A percentile compares a stretch with the other conserved stretches of the same genome.
Evolutionary conservation across 805 yeast species (phyloP).

Genomic region (Suhomyces emberorum): DNA sequence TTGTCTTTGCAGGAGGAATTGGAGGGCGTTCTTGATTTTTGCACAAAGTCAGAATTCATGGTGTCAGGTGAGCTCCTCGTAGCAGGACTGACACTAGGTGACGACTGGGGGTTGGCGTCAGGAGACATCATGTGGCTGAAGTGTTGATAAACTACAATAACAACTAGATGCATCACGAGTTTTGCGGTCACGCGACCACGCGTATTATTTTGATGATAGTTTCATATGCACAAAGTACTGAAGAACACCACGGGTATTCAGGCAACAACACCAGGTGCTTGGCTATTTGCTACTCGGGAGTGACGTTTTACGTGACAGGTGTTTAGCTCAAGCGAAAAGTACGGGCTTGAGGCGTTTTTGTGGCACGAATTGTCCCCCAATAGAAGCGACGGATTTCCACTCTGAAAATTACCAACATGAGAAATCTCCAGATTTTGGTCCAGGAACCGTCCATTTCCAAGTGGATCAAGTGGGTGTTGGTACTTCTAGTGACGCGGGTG

Average conservation of each 20-base stretch:
- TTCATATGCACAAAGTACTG: no score
- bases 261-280: no score
- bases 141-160: not conserved
- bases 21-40: not conserved
- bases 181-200: no score
- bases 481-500: constrained; percentile 22
- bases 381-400: no score
- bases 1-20: not conserved
- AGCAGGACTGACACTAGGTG: not conserved
- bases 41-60: not conserved
- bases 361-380: no score
- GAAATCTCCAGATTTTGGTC: not conserved
- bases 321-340: no score
- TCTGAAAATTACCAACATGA: not conserved
- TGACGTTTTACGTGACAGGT: no score
- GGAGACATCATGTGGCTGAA: not conserved
- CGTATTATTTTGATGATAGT: no score
- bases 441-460: constrained; percentile 14
- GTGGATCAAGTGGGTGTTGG: constrained; percentile 27
- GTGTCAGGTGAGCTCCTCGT: not conserved
- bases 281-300: no score
- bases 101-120: not conserved
- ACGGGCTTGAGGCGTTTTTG: no score
- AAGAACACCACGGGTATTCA: no score
- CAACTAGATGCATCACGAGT: no score